Percentiles rank a stretch among this genome's conserved stretches.
Evolutionary conservation across 208 protist genomes (phyloP).

Genomic region (Zelonia costaricensis): DNA sequence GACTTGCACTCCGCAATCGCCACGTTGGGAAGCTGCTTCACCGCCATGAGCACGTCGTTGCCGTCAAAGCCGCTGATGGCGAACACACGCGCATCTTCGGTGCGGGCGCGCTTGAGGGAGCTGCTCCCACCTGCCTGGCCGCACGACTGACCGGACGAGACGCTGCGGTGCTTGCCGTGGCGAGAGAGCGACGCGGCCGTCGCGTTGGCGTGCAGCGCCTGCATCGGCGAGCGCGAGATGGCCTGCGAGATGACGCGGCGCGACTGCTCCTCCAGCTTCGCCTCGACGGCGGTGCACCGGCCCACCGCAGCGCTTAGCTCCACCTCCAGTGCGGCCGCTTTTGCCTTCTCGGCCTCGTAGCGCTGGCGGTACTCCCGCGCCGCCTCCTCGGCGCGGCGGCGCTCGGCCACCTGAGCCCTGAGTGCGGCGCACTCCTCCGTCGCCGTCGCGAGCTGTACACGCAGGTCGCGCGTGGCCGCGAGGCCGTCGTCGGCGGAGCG

Average conservation of each 20-base stretch:
- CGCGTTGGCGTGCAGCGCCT: constrained; percentile 29
- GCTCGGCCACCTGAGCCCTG: constrained; percentile 25
- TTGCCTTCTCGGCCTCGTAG: constrained; percentile 49
- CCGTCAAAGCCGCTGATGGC: constrained; percentile 87
- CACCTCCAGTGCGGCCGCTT: constrained; percentile 49
- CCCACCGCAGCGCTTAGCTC: constrained; percentile 64
- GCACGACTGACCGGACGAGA: constrained; percentile 30
- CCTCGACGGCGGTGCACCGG: constrained; percentile 68
- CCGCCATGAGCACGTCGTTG: constrained; percentile 46
- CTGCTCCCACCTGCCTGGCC: constrained; percentile 6
- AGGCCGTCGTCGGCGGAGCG: constrained; percentile 44
- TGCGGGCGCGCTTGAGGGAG: constrained; percentile 63
- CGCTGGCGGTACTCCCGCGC: constrained; percentile 43
- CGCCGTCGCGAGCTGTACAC: constrained; percentile 40
- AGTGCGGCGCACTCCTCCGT: constrained; percentile 45
- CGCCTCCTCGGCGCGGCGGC: constrained; percentile 38
- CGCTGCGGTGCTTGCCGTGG: constrained; percentile 30
- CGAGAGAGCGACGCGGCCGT: constrained; percentile 17
- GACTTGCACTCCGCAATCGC: constrained; percentile 82
- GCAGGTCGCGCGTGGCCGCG: constrained; percentile 40
- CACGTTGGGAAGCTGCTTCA: constrained; percentile 76
- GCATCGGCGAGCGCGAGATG: constrained; percentile 25
- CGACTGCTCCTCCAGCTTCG: constrained; percentile 64
- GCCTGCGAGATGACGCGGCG: constrained; percentile 50
- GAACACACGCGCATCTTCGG: constrained; percentile 79